These are phyloP conservation scores for Aspergillus floridensis DNA, from an alignment of 2,329 filamentous ascomycete species.

Conservation along the genomic window DNA sequence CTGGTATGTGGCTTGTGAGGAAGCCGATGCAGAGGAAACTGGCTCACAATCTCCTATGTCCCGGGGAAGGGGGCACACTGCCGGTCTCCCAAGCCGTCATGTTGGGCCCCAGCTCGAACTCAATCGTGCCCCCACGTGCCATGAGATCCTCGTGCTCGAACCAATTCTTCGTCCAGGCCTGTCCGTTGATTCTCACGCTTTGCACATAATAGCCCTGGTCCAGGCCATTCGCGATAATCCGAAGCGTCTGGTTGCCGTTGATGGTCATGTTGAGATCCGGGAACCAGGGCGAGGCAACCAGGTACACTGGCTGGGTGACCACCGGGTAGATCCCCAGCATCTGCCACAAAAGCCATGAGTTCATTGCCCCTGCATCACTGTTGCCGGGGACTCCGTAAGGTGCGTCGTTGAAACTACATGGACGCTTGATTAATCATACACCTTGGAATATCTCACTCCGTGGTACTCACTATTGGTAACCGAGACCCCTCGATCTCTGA, in stretches of 20 bases:
- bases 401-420: slow-evolving; percentile 51
- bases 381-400: slow-evolving; percentile 64
- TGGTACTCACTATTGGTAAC: slow-evolving; percentile 48
- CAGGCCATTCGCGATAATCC: slow-evolving; percentile 48
- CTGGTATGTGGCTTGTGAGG: neutral
- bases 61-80: slow-evolving; percentile 52
- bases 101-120: slow-evolving; percentile 46
- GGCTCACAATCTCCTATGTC: slow-evolving; percentile 27
- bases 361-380: slow-evolving; percentile 60
- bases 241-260: slow-evolving; percentile 35
- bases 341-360: slow-evolving; percentile 53
- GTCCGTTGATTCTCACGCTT: slow-evolving; percentile 53
- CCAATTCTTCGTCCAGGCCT: slow-evolving; percentile 55
- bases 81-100: slow-evolving; percentile 49
- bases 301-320: slow-evolving; percentile 49
- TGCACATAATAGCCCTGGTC: slow-evolving; percentile 53
- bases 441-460: neutral
- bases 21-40: neutral
- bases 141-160: slow-evolving; percentile 51
- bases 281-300: slow-evolving; percentile 49
- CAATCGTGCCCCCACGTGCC: slow-evolving; percentile 45
- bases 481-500: slow-evolving; percentile 57
- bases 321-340: slow-evolving; percentile 51
- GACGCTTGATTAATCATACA: neutral
- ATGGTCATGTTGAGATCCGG: slow-evolving; percentile 35